A percentile compares a stretch with the other conserved stretches of the same genome.
phyloP scores from a whole-genome alignment of 2,329 filamentous ascomycete species.

The Sclerotiophoma versabilis region DNA sequence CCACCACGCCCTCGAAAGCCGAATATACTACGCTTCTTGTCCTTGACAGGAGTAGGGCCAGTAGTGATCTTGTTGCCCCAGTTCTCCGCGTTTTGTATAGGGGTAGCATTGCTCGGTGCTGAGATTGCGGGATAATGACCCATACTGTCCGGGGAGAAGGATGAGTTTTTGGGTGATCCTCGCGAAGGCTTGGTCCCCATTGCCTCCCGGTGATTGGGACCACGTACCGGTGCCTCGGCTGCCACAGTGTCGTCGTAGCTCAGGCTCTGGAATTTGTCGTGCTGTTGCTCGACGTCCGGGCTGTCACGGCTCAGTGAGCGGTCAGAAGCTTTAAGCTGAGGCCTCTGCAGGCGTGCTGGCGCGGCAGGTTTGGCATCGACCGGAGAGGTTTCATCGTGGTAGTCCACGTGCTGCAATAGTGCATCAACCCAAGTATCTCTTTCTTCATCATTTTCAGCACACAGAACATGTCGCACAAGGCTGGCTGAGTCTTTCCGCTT shows the following conservation, averaged over 20 bases:
- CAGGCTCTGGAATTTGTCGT: constrained; percentile 54
- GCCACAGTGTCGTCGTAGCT: constrained; percentile 65
- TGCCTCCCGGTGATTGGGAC: constrained; percentile 46
- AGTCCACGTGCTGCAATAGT: constrained; percentile 87
- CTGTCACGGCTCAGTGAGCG: constrained; percentile 47
- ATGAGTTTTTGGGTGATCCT: constrained; percentile 45
- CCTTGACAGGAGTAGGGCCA: constrained; percentile 70
- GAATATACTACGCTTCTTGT: constrained; percentile 77
- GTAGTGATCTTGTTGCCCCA: constrained; percentile 80
- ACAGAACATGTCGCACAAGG: constrained; percentile 90
- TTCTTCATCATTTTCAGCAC: constrained; percentile 92
- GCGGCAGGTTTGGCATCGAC: constrained; percentile 54
- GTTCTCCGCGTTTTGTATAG: constrained; percentile 80
- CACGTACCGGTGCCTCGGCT: constrained; percentile 63
- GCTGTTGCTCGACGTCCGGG: constrained; percentile 45
- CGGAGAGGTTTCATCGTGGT: constrained; percentile 57
- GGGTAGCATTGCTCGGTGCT: constrained; percentile 79
- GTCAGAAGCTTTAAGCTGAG: constrained; percentile 36
- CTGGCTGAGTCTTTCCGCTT: constrained; percentile 94
- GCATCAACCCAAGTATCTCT: constrained; percentile 94
- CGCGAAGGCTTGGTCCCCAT: constrained; percentile 26
- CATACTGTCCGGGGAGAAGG: constrained; percentile 39
- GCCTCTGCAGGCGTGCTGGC: constrained; percentile 52
- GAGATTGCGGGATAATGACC: constrained; percentile 68
- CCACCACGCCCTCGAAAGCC: constrained; percentile 69